A percentile compares a stretch with the other conserved stretches of the same genome.
Conservation (phyloP, 352 stramenopile species). For the Thraustochytrium striatum region DNA sequence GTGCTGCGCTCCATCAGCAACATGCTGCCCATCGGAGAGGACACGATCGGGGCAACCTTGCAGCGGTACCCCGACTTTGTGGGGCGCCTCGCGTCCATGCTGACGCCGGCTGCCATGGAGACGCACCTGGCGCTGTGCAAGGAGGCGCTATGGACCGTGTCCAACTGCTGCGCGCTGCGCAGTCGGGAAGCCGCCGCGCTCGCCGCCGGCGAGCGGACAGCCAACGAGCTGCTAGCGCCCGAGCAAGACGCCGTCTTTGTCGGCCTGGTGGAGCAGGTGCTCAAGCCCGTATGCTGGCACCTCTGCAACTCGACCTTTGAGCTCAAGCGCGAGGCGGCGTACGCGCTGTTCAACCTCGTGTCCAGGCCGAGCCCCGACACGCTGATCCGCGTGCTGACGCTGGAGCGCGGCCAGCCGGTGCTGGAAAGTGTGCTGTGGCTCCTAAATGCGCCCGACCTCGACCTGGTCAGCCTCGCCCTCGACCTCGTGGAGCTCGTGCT, state of each 20-base stretch:
- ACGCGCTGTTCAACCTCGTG: slow-evolving; percentile 13
- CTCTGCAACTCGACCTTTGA: not conserved
- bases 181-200: not conserved
- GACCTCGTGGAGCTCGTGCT: slow-evolving; percentile 72
- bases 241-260: not conserved
- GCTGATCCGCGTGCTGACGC: not conserved
- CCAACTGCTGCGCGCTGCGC: slow-evolving; percentile 56
- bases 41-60: slow-evolving; percentile 54
- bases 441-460: slow-evolving; percentile 61
- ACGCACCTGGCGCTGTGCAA: slow-evolving; percentile 61
- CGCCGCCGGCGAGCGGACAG: not conserved
- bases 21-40: slow-evolving; percentile 64
- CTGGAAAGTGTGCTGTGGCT: not conserved
- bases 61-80: slow-evolving; percentile 65
- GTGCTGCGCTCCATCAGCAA: slow-evolving; percentile 72
- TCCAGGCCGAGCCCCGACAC: not conserved
- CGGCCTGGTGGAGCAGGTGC: not conserved
- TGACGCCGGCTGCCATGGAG: slow-evolving; percentile 59
- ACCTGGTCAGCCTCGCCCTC: slow-evolving; percentile 69
- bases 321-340: not conserved
- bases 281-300: not conserved
- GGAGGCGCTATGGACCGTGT: slow-evolving; percentile 62
- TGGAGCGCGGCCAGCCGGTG: not conserved
- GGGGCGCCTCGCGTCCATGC: slow-evolving; percentile 64
- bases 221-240: not conserved